Percentiles rank a stretch among this genome's conserved stretches.
Evolutionary conservation across 805 yeast genomes (phyloP).

Genomic region (Lipomyces yamadae): DNA sequence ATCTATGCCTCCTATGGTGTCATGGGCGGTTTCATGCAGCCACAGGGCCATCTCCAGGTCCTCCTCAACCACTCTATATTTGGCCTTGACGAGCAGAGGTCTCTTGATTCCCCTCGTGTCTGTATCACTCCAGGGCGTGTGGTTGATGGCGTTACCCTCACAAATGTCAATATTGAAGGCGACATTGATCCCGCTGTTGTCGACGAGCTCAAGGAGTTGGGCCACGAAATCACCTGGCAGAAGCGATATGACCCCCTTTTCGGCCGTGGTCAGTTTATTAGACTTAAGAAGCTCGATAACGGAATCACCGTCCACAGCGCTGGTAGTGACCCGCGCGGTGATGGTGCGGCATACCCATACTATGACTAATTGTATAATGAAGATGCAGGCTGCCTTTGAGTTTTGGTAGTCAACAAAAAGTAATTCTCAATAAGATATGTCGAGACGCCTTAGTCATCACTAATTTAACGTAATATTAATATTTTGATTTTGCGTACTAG

Average conservation of each 20-base stretch:
- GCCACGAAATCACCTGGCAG: constrained; percentile 58
- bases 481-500: not conserved
- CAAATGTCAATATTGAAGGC: constrained; percentile 67
- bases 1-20: constrained; percentile 77
- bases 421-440: not conserved
- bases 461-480: not conserved
- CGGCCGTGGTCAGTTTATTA: constrained; percentile 71
- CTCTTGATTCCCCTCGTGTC: constrained; percentile 76
- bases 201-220: constrained; percentile 54
- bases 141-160: constrained; percentile 56
- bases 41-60: constrained; percentile 83
- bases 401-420: not conserved
- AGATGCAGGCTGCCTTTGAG: not conserved
- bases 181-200: constrained; percentile 59
- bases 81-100: constrained; percentile 70
- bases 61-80: constrained; percentile 67
- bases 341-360: constrained; percentile 63
- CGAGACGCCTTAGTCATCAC: not conserved
- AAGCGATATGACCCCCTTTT: constrained; percentile 39
- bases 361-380: constrained; percentile 14
- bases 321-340: constrained; percentile 85
- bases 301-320: constrained; percentile 61
- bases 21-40: constrained; percentile 89
- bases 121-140: constrained; percentile 72
- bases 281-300: constrained; percentile 44